phyloP scores from a whole-genome alignment of 768 basidiomycete genomes.

The Tephrocybe sp. region DNA sequence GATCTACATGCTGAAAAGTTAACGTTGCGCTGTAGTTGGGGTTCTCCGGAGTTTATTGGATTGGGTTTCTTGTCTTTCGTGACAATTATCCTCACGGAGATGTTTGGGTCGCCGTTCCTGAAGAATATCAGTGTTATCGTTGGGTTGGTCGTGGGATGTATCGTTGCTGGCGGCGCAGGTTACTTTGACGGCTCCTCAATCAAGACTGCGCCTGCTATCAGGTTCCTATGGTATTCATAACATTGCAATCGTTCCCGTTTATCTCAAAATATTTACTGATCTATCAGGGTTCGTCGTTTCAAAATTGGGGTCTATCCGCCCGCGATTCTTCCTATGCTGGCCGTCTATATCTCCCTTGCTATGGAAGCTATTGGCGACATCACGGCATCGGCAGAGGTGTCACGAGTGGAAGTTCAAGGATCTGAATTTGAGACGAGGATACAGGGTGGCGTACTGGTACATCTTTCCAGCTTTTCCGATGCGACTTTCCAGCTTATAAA shows the following conservation, averaged over 20 bases:
- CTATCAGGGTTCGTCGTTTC: conserved; percentile 66
- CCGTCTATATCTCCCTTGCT: conserved; percentile 53
- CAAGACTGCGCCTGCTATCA: conserved; percentile 68
- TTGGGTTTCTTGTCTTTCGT: conserved; percentile 83
- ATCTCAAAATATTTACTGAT: not conserved
- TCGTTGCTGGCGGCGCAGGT: conserved; percentile 75
- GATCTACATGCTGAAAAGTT: not conserved
- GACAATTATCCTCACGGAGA: conserved; percentile 72
- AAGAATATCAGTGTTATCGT: conserved; percentile 79
- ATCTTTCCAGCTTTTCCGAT: conserved; percentile 15
- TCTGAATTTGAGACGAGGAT: conserved; percentile 77
- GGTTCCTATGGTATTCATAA: conserved; percentile 64
- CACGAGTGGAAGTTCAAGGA: conserved; percentile 69
- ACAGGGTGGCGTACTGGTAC: conserved; percentile 75
- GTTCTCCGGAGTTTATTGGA: conserved; percentile 80
- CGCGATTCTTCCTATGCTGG: conserved; percentile 48
- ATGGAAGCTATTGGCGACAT: conserved; percentile 89
- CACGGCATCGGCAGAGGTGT: conserved; percentile 81
- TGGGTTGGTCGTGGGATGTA: conserved; percentile 73
- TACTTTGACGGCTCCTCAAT: conserved; percentile 72
- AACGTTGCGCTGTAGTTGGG: conserved; percentile 51
- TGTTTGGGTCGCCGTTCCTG: conserved; percentile 84
- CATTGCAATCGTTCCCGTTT: not conserved
- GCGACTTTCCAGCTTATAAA: conserved; percentile 40
- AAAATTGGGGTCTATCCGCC: conserved; percentile 75